Conservation (phyloP, 2,329 filamentous ascomycete genomes). For the Xylariaceae sp. region DNA sequence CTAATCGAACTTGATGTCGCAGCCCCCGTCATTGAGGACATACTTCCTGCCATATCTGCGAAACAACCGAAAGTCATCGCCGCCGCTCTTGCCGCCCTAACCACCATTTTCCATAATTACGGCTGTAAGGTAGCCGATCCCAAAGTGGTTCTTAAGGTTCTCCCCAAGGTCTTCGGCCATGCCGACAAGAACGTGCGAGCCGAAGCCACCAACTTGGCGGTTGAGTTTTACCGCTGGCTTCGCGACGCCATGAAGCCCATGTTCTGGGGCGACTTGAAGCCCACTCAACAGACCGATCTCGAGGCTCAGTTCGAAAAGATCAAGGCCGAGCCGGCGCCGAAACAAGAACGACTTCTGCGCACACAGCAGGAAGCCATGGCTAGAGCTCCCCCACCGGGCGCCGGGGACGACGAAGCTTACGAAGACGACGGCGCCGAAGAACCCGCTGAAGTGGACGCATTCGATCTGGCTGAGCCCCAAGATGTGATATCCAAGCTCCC, state of each 20-base stretch:
- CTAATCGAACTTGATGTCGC: constrained; percentile 87
- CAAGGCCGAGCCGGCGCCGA: constrained; percentile 79
- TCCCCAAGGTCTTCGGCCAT: constrained; percentile 90
- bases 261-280: constrained; percentile 93
- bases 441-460: constrained; percentile 69
- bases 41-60: constrained; percentile 54
- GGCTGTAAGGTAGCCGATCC: constrained; percentile 92
- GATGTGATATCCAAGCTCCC: constrained; percentile 80
- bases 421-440: constrained; percentile 57
- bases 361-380: constrained; percentile 84
- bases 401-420: constrained; percentile 52
- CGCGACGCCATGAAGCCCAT: constrained; percentile 97
- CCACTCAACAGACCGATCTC: constrained; percentile 88
- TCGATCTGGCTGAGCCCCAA: constrained; percentile 78
- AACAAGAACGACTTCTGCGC: constrained; percentile 82
- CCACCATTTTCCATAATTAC: constrained; percentile 84
- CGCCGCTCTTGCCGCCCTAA: constrained; percentile 53
- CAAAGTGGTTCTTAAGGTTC: constrained; percentile 78
- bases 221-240: constrained; percentile 95
- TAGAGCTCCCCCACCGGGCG: constrained; percentile 56
- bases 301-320: constrained; percentile 92
- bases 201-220: constrained; percentile 83
- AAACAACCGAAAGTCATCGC: constrained; percentile 36
- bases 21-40: constrained; percentile 81
- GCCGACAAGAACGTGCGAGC: constrained; percentile 97